Conservation (phyloP, 495 filamentous ascomycete species). For the Friedmanniomyces simplex region DNA sequence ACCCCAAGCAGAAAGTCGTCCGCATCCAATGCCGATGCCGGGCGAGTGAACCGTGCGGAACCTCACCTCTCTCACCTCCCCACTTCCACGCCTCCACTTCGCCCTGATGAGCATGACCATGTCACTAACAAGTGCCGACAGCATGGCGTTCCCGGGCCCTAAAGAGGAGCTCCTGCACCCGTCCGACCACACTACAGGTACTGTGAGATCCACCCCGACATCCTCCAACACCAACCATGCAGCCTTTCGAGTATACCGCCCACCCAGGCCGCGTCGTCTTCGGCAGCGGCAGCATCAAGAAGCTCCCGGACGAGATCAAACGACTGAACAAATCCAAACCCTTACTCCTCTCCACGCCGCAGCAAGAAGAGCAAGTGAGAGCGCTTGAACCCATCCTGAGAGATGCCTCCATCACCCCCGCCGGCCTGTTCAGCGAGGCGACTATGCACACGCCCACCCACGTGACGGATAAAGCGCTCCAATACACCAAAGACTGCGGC, state of each 20-base stretch:
- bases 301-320: conserved; percentile 48
- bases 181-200: no score
- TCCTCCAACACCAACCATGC: conserved; percentile 34
- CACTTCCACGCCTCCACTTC: background rate
- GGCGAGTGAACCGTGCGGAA: conserved; percentile 38
- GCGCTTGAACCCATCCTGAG: conserved; percentile 40
- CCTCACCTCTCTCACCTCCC: conserved; percentile 41
- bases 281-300: conserved; percentile 49
- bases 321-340: conserved; percentile 46
- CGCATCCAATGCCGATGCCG: no score
- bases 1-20: no score
- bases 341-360: conserved; percentile 49
- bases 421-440: conserved; percentile 51
- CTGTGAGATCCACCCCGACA: background rate
- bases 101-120: no score
- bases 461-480: conserved; percentile 50
- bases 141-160: background rate
- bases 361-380: conserved; percentile 45
- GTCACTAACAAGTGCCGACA: background rate
- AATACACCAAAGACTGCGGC: conserved; percentile 37
- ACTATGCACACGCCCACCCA: conserved; percentile 60
- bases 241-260: conserved; percentile 51
- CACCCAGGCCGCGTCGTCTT: conserved; percentile 53
- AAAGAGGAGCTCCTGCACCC: background rate
- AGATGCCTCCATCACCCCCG: conserved; percentile 33